Base-by-base conservation (phyloP, 2,329 filamentous ascomycete species). In the Epichloe scottii region DNA sequence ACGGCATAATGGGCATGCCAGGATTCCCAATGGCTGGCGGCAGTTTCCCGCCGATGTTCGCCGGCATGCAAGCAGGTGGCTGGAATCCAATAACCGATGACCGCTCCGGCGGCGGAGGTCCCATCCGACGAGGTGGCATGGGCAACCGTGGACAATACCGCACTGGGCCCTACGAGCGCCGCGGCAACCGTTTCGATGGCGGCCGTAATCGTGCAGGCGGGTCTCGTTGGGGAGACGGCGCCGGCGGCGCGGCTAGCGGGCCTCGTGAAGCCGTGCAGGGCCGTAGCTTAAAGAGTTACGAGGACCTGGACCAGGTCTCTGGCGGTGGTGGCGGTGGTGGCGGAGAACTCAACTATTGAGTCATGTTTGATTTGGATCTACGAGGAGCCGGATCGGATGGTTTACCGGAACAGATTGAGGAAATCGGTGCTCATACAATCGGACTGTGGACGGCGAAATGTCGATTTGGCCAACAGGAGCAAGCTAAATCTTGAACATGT, bases 241-340 rank as follows among this genome's bases (percentile, higher is more conserved):
- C 87, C 46, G 85, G 86, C 39, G 85, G 79, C 23, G 82, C 85
- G 35, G 82, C 85, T 2, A 84, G 90, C 54, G 90, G 89, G 0
- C 91, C 93, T 19, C 80, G 87, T 19, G 90, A 97, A 68, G 91
- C 93, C 11, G 89, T 95, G 1, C 88, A 94, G 58, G 93, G 93
- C 5, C 81, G 93, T 52, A 95, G 87, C 54, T 71, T 98, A 57
- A 95, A 95, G 77, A 96, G 89, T 66, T 98, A 98, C 64, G 94
- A 98, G 67, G 93, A 98, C 64, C 74, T 98, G 23, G 93, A 98
- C 70, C 91, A 94, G 44, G 84, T 85, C 52, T 82, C 82, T 38
- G 81, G 83, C 14, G 75, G 79, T 37, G 87, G 84, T 40, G 82
- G 84, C 39, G 86, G 87, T 37, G 87, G 84, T 40, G 82, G 84